Evolutionary conservation across 2,329 filamentous ascomycete genomes (phyloP).

Genomic region (Fusarium paranaense): DNA sequence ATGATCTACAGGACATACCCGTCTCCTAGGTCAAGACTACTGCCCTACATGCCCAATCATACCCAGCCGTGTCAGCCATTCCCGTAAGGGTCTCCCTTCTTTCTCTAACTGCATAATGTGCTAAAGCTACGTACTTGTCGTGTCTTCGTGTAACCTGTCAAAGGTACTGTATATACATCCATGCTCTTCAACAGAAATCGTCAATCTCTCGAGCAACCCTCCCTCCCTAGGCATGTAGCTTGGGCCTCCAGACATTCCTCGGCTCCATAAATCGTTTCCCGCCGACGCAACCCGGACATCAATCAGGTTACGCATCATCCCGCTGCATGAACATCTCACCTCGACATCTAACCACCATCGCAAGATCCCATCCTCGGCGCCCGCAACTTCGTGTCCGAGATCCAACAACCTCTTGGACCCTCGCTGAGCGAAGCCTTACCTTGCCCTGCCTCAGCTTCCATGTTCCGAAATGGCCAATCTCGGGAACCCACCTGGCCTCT

Average conservation of each 20-base stretch:
- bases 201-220: constrained; percentile 2
- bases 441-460: neutral
- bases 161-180: constrained; percentile 5
- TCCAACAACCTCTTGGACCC: neutral
- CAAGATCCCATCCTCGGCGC: constrained; percentile 11
- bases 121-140: constrained; percentile 1
- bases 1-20: neutral
- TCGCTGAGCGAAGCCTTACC: neutral
- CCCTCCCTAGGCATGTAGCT: neutral
- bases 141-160: constrained; percentile 25
- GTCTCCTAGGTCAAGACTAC: neutral
- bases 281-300: constrained; percentile 23
- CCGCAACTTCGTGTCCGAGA: constrained; percentile 31
- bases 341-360: constrained; percentile 1
- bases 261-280: constrained; percentile 1
- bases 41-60: neutral
- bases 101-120: constrained; percentile 16
- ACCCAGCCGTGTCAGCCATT: constrained; percentile 1
- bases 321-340: constrained; percentile 28
- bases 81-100: constrained; percentile 35
- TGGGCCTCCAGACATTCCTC: neutral
- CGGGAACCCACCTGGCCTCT: neutral
- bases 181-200: neutral
- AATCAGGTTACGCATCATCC: constrained; percentile 24
- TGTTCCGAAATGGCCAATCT: constrained; percentile 7